phyloP scores from a whole-genome alignment of 2,329 filamentous ascomycete genomes.

The Helotiales sp. region DNA sequence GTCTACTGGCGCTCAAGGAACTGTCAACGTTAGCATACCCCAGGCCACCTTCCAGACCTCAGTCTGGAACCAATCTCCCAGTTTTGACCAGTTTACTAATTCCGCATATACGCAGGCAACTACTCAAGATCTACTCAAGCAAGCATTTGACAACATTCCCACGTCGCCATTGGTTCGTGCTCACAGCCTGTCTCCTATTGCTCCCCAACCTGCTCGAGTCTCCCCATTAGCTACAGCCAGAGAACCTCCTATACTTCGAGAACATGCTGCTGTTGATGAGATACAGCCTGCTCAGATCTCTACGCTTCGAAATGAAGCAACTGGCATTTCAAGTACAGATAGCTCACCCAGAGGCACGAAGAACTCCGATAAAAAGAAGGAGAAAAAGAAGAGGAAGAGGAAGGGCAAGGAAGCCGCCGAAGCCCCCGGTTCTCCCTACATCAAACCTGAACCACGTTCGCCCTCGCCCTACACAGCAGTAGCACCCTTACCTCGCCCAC shows the following conservation, averaged over 20 bases:
- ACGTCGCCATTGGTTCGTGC: conserved; percentile 71
- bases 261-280: conserved; percentile 36
- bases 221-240: conserved; percentile 59
- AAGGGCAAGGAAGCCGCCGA: conserved; percentile 52
- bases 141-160: conserved; percentile 47
- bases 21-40: conserved; percentile 16
- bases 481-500: conserved; percentile 57
- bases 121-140: conserved; percentile 47
- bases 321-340: conserved; percentile 60
- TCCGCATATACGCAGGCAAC: conserved; percentile 43
- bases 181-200: conserved; percentile 74
- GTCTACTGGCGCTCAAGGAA: conserved; percentile 12
- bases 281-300: conserved; percentile 58
- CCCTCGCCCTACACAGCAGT: conserved; percentile 60
- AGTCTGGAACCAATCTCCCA: neutral
- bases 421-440: conserved; percentile 55
- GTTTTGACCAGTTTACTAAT: conserved; percentile 44
- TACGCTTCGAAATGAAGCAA: conserved; percentile 56
- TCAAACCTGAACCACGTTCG: conserved; percentile 69
- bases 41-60: neutral
- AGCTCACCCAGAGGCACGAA: conserved; percentile 62
- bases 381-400: conserved; percentile 57
- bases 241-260: conserved; percentile 40
- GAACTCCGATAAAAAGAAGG: conserved; percentile 55
- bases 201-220: conserved; percentile 76